Conservation (phyloP, 2,329 filamentous ascomycete genomes). For the Paecilomyces variotii region DNA sequence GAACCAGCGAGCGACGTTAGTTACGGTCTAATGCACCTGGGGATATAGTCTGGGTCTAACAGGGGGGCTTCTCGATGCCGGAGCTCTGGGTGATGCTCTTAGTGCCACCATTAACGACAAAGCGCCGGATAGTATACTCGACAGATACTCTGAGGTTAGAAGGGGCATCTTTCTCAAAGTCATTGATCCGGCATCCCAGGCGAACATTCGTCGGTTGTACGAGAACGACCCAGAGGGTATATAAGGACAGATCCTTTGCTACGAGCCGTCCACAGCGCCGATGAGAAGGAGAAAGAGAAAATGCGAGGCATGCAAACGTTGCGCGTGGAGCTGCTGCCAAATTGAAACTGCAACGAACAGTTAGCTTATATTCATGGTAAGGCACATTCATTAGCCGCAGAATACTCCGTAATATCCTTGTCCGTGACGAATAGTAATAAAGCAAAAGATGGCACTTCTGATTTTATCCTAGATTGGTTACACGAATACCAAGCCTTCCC, state of each 20-base stretch:
- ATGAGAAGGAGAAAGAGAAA: not conserved
- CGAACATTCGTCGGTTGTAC: not conserved
- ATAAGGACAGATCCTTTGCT: not conserved
- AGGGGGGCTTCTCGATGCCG: constrained; percentile 16
- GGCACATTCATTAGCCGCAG: too few relatives aligned
- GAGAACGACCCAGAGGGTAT: not conserved
- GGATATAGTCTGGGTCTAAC: constrained; percentile 12
- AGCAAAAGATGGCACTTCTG: too few relatives aligned
- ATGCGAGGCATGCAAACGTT: not conserved
- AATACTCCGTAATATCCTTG: too few relatives aligned
- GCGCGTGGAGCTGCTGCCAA: not conserved
- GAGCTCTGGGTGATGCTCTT: constrained; percentile 20
- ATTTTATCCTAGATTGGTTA: too few relatives aligned
- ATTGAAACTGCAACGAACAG: too few relatives aligned
- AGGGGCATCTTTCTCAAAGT: constrained; percentile 26
- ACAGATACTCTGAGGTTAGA: constrained; percentile 26
- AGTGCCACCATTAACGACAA: constrained; percentile 14
- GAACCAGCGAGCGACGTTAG: not conserved
- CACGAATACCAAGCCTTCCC: too few relatives aligned
- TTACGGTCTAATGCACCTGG: not conserved
- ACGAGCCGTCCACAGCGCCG: not conserved
- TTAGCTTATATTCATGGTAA: too few relatives aligned
- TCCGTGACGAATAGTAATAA: too few relatives aligned
- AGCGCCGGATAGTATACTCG: constrained; percentile 19
- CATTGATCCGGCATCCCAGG: constrained; percentile 17